phyloP scores from a whole-genome alignment of 1,139 yeast species.

The Hyphopichia burtonii region DNA sequence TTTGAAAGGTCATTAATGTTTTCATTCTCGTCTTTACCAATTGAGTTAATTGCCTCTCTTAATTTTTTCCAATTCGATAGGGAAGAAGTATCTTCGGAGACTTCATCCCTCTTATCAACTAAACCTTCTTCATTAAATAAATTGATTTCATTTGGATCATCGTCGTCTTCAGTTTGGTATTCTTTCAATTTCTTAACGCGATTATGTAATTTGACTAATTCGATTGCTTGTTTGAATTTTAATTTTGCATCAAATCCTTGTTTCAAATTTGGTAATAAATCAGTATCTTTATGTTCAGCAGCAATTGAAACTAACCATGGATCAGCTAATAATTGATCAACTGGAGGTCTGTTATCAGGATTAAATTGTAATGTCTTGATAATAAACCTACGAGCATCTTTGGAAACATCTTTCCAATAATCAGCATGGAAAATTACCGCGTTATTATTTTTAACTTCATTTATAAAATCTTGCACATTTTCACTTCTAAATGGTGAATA shows the following conservation, averaged over 20 bases:
- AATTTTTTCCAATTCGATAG: conserved; percentile 23
- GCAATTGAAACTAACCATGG: conserved; percentile 65
- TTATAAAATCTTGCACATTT: conserved; percentile 73
- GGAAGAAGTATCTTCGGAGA: neutral
- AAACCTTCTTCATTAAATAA: conserved; percentile 35
- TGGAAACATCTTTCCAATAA: conserved; percentile 80
- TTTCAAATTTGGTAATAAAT: conserved; percentile 64
- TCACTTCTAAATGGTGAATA: conserved; percentile 91
- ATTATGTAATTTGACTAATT: conserved; percentile 73
- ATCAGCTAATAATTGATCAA: conserved; percentile 59
- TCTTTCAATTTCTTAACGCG: conserved; percentile 65
- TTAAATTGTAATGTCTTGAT: conserved; percentile 61
- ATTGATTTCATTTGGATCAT: conserved; percentile 51
- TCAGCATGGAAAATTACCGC: conserved; percentile 83
- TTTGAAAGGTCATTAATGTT: conserved; percentile 13
- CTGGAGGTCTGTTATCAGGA: conserved; percentile 68
- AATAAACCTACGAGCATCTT: conserved; percentile 74
- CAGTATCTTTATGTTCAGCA: conserved; percentile 48
- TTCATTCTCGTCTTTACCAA: conserved; percentile 8
- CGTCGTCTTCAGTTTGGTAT: conserved; percentile 52
- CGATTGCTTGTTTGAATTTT: conserved; percentile 84
- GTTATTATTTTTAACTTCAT: conserved; percentile 66
- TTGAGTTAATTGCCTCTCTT: conserved; percentile 16
- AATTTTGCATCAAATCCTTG: conserved; percentile 81
- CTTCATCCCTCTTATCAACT: conserved; percentile 2